Percentiles rank a stretch among this genome's conserved stretches.
Evolutionary conservation across 1,284 basidiomycete genomes (phyloP).

Genomic region (Austroboletus olivaceoglutinosus): DNA sequence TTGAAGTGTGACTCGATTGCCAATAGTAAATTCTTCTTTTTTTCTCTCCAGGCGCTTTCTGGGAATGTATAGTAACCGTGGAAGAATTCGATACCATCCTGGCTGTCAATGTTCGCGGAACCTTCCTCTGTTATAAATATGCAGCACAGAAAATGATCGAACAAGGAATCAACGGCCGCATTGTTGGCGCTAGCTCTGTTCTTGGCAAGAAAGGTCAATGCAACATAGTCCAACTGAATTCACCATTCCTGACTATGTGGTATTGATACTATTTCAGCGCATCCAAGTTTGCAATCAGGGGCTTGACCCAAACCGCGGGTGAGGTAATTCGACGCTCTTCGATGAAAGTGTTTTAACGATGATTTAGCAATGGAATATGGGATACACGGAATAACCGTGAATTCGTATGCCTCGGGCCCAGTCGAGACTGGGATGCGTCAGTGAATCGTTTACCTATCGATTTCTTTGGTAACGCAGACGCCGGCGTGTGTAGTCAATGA

Average conservation of each 20-base stretch:
- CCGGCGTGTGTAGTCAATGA: conserved; percentile 11
- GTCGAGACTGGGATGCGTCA: conserved; percentile 37
- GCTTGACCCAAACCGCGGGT: conserved; percentile 32
- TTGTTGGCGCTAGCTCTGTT: conserved; percentile 40
- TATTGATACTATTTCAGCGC: conserved; percentile 26
- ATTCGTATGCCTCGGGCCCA: conserved; percentile 50
- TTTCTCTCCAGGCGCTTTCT: background rate
- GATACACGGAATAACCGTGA: conserved; percentile 46
- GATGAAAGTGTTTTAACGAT: conserved; percentile 1
- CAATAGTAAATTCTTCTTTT: conserved; percentile 25
- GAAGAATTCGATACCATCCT: conserved; percentile 28
- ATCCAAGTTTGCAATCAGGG: conserved; percentile 36
- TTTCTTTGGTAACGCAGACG: background rate
- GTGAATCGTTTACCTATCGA: background rate
- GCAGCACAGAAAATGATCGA: conserved; percentile 39
- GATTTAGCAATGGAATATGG: conserved; percentile 40
- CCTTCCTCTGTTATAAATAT: conserved; percentile 39
- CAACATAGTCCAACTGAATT: no score
- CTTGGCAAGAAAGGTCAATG: conserved; percentile 33
- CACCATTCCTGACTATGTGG: conserved; percentile 13
- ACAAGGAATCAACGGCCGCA: conserved; percentile 38
- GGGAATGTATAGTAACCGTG: conserved; percentile 28
- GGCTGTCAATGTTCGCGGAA: conserved; percentile 35
- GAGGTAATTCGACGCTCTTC: background rate
- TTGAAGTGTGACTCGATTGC: conserved; percentile 20